A percentile compares a stretch with the other conserved stretches of the same genome.
Conservation (phyloP, 441 rosid species). For the Erysimum cheiri region DNA sequence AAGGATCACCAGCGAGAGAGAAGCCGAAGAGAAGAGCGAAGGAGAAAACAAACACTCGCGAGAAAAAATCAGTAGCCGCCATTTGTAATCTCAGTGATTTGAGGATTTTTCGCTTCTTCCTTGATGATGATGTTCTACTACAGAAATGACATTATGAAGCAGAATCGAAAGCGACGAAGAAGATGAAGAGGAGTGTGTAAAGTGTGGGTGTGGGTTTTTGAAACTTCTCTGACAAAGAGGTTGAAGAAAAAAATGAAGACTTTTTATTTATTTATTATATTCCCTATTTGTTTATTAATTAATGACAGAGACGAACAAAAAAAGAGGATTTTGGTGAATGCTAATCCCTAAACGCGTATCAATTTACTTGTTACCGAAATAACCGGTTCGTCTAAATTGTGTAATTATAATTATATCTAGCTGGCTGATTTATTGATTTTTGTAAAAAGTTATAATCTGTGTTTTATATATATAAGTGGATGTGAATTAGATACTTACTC, state of each 20-base stretch:
- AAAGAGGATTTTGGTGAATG: neutral
- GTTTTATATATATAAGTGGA: conserved; percentile 6
- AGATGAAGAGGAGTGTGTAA: conserved; percentile 38
- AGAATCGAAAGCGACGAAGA: neutral
- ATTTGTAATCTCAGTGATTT: conserved; percentile 13
- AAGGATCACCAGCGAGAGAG: conserved; percentile 72
- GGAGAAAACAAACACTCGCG: conserved; percentile 42
- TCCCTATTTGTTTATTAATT: neutral
- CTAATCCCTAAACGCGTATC: neutral
- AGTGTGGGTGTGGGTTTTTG: conserved; percentile 34
- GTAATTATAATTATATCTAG: neutral
- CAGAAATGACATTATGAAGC: neutral
- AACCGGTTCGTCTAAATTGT: conserved; percentile 23
- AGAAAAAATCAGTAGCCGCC: conserved; percentile 34
- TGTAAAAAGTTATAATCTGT: neutral
- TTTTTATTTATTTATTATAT: neutral
- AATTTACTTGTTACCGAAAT: conserved; percentile 22
- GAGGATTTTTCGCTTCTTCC: neutral
- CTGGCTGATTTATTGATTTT: neutral
- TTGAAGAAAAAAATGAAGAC: neutral
- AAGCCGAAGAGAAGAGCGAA: conserved; percentile 49
- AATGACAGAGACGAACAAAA: neutral
- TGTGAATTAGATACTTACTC: conserved; percentile 15
- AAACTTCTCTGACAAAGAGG: conserved; percentile 40
- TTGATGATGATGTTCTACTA: conserved; percentile 1